phyloP scores from a whole-genome alignment of 495 filamentous ascomycete genomes.

The Trichoderma reesei region DNA sequence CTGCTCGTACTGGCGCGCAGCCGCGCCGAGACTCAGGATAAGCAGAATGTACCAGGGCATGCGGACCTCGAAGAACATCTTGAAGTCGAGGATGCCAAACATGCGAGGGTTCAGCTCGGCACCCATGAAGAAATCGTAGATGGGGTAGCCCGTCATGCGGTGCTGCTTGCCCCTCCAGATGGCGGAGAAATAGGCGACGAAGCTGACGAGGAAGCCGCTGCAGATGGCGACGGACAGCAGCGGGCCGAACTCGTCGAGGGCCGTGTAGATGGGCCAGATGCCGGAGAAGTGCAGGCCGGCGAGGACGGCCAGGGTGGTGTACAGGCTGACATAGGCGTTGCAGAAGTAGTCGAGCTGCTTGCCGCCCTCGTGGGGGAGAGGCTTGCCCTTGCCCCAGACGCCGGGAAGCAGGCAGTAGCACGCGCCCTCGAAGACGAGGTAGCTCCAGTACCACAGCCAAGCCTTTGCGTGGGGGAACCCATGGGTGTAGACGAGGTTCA shows the following conservation, averaged over 20 bases:
- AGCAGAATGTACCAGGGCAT: conserved; percentile 95
- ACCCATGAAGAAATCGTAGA: conserved; percentile 99
- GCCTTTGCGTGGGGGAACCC: conserved; percentile 72
- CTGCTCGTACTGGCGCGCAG: conserved; percentile 76
- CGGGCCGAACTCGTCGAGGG: conserved; percentile 92
- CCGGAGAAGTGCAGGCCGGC: conserved; percentile 65
- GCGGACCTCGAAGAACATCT: conserved; percentile 99
- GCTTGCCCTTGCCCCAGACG: conserved; percentile 72
- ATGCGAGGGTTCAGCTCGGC: conserved; percentile 93
- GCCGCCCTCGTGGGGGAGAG: conserved; percentile 69
- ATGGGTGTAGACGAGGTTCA: conserved; percentile 60
- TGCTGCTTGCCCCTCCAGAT: conserved; percentile 70
- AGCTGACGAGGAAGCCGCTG: conserved; percentile 69
- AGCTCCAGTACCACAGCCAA: conserved; percentile 89
- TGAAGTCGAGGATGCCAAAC: conserved; percentile 90
- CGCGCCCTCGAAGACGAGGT: conserved; percentile 71
- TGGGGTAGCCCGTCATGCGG: conserved; percentile 81
- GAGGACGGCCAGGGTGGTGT: conserved; percentile 65
- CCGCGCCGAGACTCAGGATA: conserved; percentile 63
- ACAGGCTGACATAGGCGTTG: conserved; percentile 79
- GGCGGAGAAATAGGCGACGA: conserved; percentile 79
- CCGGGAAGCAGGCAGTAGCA: conserved; percentile 81
- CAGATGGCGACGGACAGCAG: conserved; percentile 84
- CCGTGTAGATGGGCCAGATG: conserved; percentile 80
- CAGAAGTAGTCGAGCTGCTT: conserved; percentile 89